These are phyloP conservation scores for Populus hybrid DNA, from an alignment of 441 rosid genomes.

Conservation along the genomic window DNA sequence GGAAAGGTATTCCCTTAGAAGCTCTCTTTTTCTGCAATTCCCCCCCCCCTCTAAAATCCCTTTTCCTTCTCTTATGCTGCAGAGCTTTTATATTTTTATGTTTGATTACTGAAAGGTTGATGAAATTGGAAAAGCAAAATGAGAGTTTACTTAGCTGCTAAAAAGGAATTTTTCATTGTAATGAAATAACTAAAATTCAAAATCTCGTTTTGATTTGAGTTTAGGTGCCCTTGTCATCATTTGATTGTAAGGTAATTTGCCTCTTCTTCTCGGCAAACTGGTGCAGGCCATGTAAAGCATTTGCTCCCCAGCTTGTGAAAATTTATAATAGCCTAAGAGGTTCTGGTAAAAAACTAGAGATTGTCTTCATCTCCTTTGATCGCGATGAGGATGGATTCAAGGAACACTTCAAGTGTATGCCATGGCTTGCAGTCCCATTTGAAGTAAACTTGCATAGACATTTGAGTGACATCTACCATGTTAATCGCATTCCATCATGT, in stretches of 20 bases:
- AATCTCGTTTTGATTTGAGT: slow-evolving; percentile 1
- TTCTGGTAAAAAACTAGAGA: slow-evolving; percentile 55
- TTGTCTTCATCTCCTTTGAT: slow-evolving; percentile 66
- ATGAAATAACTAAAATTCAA: not conserved
- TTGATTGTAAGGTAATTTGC: slow-evolving; percentile 48
- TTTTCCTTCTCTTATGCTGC: not conserved
- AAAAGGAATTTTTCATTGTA: not conserved
- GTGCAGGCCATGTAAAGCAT: slow-evolving; percentile 76
- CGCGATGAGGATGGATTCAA: slow-evolving; percentile 53
- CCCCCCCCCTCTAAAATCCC: not conserved
- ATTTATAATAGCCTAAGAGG: slow-evolving; percentile 41
- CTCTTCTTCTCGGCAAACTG: slow-evolving; percentile 83
- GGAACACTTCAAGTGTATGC: slow-evolving; percentile 69
- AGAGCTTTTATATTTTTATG: not conserved
- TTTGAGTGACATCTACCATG: slow-evolving; percentile 37
- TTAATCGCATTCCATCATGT: slow-evolving; percentile 60
- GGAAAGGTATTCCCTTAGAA: slow-evolving; percentile 37
- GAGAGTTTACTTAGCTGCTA: not conserved
- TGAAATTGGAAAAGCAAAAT: not conserved
- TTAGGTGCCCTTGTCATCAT: slow-evolving; percentile 60
- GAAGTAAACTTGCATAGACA: slow-evolving; percentile 34
- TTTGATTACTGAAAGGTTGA: not conserved
- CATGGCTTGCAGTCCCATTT: slow-evolving; percentile 81
- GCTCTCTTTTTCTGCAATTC: not conserved
- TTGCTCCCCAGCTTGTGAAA: slow-evolving; percentile 59